A percentile compares a stretch with the other conserved stretches of the same genome.
Conservation (phyloP, 768 basidiomycete genomes). For the Cystofilobasidium macerans region DNA sequence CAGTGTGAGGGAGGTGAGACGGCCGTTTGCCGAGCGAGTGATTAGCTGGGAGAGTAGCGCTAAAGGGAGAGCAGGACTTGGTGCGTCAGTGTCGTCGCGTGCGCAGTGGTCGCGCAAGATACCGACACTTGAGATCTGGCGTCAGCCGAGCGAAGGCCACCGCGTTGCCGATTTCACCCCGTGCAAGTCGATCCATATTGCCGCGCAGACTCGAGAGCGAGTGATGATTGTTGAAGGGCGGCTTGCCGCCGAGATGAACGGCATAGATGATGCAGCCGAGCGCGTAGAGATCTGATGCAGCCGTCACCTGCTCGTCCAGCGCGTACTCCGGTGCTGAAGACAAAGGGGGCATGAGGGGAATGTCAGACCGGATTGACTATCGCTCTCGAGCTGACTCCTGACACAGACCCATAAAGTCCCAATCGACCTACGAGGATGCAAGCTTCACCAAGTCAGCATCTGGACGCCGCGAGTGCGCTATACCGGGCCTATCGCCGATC, state of each 20-base stretch:
- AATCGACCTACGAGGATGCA: too few relatives aligned
- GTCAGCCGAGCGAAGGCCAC: constrained; percentile 33
- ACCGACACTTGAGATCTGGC: constrained; percentile 33
- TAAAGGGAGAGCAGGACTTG: constrained; percentile 33
- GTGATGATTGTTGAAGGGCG: constrained; percentile 74
- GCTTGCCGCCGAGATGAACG: constrained; percentile 74
- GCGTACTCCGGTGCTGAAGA: constrained; percentile 79
- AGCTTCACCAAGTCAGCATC: too few relatives aligned
- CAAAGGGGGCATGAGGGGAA: neutral
- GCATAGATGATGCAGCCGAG: constrained; percentile 84
- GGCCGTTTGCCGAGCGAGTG: constrained; percentile 58
- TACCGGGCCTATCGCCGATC: neutral
- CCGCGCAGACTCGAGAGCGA: constrained; percentile 37
- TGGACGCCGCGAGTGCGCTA: constrained; percentile 44
- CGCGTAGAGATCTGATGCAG: constrained; percentile 68
- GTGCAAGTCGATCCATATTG: constrained; percentile 33
- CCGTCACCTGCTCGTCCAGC: constrained; percentile 71
- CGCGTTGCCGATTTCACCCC: constrained; percentile 34
- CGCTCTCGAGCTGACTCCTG: too few relatives aligned
- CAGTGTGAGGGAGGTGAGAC: constrained; percentile 68
- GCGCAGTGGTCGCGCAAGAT: neutral
- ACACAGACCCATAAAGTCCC: constrained; percentile 85
- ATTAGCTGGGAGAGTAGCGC: constrained; percentile 70
- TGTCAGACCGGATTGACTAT: neutral
- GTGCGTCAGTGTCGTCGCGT: neutral